Conservation (phyloP, 2,329 filamentous ascomycete genomes). For the Onygenales sp. region DNA sequence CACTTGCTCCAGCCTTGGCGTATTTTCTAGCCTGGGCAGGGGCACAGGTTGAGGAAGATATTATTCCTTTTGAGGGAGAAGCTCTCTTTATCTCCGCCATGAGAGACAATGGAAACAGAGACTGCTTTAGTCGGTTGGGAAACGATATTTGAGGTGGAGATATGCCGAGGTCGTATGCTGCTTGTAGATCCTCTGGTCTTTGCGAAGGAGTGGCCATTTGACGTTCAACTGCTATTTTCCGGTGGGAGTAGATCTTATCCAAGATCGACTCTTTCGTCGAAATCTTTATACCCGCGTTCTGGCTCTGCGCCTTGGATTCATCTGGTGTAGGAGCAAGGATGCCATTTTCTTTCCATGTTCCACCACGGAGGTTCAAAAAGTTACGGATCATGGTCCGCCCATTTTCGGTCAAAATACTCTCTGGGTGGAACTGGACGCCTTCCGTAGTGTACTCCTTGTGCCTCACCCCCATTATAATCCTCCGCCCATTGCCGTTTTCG, state of each 20-base stretch:
- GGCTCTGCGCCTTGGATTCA: constrained; percentile 13
- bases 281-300: constrained; percentile 15
- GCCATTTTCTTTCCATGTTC: constrained; percentile 81
- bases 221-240: constrained; percentile 62
- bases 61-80: constrained; percentile 92
- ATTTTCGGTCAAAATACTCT: constrained; percentile 88
- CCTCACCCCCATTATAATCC: constrained; percentile 91
- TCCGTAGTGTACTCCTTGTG: constrained; percentile 89
- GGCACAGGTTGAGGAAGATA: constrained; percentile 77
- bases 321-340: constrained; percentile 17
- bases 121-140: constrained; percentile 66
- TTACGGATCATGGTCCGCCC: constrained; percentile 87
- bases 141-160: constrained; percentile 79
- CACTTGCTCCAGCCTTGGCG: constrained; percentile 85
- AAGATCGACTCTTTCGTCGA: constrained; percentile 73
- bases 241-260: constrained; percentile 79
- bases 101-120: constrained; percentile 78
- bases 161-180: constrained; percentile 72
- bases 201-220: constrained; percentile 84
- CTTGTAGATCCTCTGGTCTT: constrained; percentile 72
- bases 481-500: constrained; percentile 63
- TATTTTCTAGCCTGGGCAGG: constrained; percentile 86
- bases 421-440: constrained; percentile 94
- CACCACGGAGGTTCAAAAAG: constrained; percentile 77
- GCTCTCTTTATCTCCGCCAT: constrained; percentile 97